phyloP scores from a whole-genome alignment of 257 asterid species.

The Solanum neorickii region DNA sequence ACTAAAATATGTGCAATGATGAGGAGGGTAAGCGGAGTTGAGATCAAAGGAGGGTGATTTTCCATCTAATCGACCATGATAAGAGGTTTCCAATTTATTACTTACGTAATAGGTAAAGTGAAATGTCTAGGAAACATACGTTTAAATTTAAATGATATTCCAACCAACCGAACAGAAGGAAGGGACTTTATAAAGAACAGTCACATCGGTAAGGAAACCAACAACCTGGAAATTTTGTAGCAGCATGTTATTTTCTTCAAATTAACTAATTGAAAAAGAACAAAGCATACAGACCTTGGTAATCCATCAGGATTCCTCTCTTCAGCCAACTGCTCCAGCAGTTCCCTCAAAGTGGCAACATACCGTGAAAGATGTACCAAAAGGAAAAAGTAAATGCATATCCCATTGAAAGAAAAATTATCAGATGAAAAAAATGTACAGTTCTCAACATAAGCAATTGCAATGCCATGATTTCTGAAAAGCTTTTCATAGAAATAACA shows the following conservation, averaged over 20 bases:
- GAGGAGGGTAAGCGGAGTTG: neutral
- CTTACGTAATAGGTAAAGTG: neutral
- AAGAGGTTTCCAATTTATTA: neutral
- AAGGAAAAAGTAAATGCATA: neutral
- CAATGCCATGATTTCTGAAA: neutral
- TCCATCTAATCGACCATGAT: neutral
- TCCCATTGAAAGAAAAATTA: neutral
- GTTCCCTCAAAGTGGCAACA: conserved; percentile 76
- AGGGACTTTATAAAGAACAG: neutral
- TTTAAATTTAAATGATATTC: neutral
- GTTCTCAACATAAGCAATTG: neutral
- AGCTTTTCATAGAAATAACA: neutral
- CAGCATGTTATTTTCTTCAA: neutral
- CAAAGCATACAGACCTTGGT: conserved; percentile 47
- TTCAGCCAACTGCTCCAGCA: conserved; percentile 73
- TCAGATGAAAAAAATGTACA: neutral
- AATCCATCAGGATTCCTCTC: conserved; percentile 72
- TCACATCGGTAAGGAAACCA: neutral
- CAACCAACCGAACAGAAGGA: neutral
- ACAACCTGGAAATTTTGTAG: neutral
- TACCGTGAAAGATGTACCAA: conserved; percentile 32
- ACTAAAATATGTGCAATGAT: neutral
- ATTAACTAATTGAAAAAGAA: neutral
- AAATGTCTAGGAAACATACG: neutral
- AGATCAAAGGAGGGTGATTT: neutral